Percentiles rank a stretch among this genome's conserved stretches.
phyloP scores from a whole-genome alignment of 192 early-diverging fungal species.

The Glomus cerebriforme region DNA sequence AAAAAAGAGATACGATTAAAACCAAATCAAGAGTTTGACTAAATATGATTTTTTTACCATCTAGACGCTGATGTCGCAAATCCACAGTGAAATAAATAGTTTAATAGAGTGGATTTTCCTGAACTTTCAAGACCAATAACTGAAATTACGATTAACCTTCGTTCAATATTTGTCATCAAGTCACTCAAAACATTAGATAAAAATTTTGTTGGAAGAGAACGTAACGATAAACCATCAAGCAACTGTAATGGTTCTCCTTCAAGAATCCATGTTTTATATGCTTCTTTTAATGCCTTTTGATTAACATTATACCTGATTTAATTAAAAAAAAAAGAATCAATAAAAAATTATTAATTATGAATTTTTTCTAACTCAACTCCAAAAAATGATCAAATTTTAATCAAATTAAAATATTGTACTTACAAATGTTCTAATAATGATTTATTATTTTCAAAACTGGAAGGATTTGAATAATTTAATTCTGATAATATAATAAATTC shows the following conservation, averaged over 20 bases:
- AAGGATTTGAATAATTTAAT: neutral
- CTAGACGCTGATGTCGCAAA: neutral
- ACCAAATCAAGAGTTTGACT: neutral
- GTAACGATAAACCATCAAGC: constrained; percentile 8
- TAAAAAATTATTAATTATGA: too few species aligned
- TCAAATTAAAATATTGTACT: neutral
- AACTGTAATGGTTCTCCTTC: constrained; percentile 8
- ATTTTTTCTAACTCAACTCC: too few species aligned
- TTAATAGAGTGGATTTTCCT: constrained; percentile 11
- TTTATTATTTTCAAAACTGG: too few species aligned
- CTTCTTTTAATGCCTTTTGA: neutral
- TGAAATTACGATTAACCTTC: neutral
- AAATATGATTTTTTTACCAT: constrained; percentile 7
- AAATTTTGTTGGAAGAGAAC: neutral
- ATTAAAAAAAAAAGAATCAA: too few species aligned
- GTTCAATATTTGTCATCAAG: neutral
- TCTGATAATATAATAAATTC: constrained; percentile 9
- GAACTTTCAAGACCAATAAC: constrained; percentile 10
- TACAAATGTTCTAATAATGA: neutral
- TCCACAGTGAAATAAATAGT: constrained; percentile 5
- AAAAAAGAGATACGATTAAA: too few species aligned
- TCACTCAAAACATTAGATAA: neutral
- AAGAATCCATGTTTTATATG: neutral
- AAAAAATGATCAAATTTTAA: too few species aligned
- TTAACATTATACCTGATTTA: neutral